Evolutionary conservation across 495 filamentous ascomycete species (phyloP), one percentile per base, ranked within the genome.

Genomic region (Lepidopterella palustris): DNA sequence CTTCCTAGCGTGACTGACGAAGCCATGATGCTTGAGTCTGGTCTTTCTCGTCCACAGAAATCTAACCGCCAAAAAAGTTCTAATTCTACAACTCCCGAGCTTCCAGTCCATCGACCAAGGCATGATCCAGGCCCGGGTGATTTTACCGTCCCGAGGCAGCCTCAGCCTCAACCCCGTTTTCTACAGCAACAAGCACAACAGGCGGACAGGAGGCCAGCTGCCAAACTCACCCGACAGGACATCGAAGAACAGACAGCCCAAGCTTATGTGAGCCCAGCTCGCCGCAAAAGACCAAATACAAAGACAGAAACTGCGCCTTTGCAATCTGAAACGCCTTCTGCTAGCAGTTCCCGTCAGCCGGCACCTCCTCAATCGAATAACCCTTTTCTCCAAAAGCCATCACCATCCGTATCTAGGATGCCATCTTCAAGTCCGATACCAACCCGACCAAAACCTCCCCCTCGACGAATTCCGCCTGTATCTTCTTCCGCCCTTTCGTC

Each of bases 251-350:
- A 96, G 70, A 84, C 80, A 24, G 78, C 87, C 6, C 84, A 92
- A 66, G 90, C 88, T 45, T 98, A 98, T 73, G 79, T 97, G 35
- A 95, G 90, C 68, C 89, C 92, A 28, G 90, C 91, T 1, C 80
- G 93, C 53, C 80, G 91, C 63, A 88, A 86, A 73, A 88, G 85
- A 66, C 49, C 71, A 11, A 71, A 68, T 10, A 67, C 70, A 4
- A 40, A 57, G 27, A 55, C 59, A 24, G 60, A 53, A 21, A 29
- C 26, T 3, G 45, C 59, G 27, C 15, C 57, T 20, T n/a, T 57
- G n/a, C 53, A 57, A 11, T 20, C 53, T 21, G 21, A 60, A 64
- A 70, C 29, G 55, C 71, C 42, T 67, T 64, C 68, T 20, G 35
- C 54, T 57, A 64, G 29, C 40, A 56, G 42, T 20, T 50, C 64